Percentiles rank a stretch among this genome's conserved stretches.
These are phyloP conservation scores for Candida sanyaensis DNA, from an alignment of 1,139 yeast species.

Conservation along the genomic window DNA sequence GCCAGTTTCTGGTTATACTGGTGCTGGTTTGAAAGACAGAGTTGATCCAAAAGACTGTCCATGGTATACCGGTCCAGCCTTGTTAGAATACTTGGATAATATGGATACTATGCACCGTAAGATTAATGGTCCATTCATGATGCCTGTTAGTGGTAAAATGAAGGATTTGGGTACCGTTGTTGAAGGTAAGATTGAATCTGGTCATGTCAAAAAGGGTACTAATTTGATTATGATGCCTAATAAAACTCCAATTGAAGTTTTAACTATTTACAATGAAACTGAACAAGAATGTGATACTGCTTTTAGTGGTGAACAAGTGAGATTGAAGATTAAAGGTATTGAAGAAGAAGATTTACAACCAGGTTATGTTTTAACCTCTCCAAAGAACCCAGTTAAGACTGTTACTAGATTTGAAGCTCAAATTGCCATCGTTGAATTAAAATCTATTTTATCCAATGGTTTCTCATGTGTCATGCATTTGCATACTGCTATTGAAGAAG, in stretches of 20 bases:
- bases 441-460: slow-evolving; percentile 91
- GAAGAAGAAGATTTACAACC: slow-evolving; percentile 95
- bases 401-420: slow-evolving; percentile 93
- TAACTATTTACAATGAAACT: slow-evolving; percentile 88
- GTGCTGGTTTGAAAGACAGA: slow-evolving; percentile 92
- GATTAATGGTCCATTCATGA: slow-evolving; percentile 93
- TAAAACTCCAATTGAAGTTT: slow-evolving; percentile 77
- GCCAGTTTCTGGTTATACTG: slow-evolving; percentile 99
- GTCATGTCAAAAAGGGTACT: slow-evolving; percentile 82
- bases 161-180: slow-evolving; percentile 96
- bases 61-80: slow-evolving; percentile 93
- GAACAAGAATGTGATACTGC: slow-evolving; percentile 94
- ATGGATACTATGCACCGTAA: slow-evolving; percentile 85
- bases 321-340: slow-evolving; percentile 88
- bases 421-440: slow-evolving; percentile 93
- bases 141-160: slow-evolving; percentile 93
- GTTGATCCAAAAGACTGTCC: slow-evolving; percentile 73
- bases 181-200: slow-evolving; percentile 97
- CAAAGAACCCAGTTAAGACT: slow-evolving; percentile 85
- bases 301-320: slow-evolving; percentile 94
- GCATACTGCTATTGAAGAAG: slow-evolving; percentile 98
- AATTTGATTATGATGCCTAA: slow-evolving; percentile 89
- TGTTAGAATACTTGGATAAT: slow-evolving; percentile 83
- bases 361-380: slow-evolving; percentile 89
- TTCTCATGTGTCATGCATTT: slow-evolving; percentile 98